phyloP scores from a whole-genome alignment of 2,329 filamentous ascomycete genomes.

The Cytospora piceae region DNA sequence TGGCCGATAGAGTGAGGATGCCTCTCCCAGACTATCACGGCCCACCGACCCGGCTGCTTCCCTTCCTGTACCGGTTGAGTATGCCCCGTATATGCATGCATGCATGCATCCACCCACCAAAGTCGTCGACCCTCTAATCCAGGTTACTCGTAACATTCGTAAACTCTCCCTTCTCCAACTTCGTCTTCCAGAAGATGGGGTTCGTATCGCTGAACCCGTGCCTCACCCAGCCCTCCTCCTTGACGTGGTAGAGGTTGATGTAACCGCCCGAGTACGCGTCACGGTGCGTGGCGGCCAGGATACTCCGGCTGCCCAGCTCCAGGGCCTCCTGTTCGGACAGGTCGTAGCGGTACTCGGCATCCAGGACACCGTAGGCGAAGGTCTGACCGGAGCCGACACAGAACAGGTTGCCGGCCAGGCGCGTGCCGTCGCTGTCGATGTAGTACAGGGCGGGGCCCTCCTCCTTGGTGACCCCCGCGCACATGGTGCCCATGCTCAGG shows the following conservation, averaged over 20 bases:
- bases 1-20: neutral
- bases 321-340: slow-evolving; percentile 85
- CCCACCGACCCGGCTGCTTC: neutral
- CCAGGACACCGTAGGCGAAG: slow-evolving; percentile 96
- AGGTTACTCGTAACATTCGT: slow-evolving; percentile 86
- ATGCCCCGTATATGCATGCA: slow-evolving; percentile 10
- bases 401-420: slow-evolving; percentile 92
- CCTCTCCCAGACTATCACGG: neutral
- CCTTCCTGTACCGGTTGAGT: neutral
- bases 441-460: slow-evolving; percentile 99
- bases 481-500: slow-evolving; percentile 99
- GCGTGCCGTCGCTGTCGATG: slow-evolving; percentile 95
- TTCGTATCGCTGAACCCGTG: slow-evolving; percentile 98
- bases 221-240: slow-evolving; percentile 98
- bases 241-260: slow-evolving; percentile 99
- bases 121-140: slow-evolving; percentile 47
- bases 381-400: slow-evolving; percentile 98
- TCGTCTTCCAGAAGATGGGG: slow-evolving; percentile 99
- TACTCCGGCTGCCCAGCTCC: slow-evolving; percentile 87
- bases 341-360: slow-evolving; percentile 93
- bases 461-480: slow-evolving; percentile 91
- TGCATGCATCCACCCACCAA: neutral
- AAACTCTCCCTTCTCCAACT: slow-evolving; percentile 98
- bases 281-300: slow-evolving; percentile 92
- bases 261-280: slow-evolving; percentile 98